These are phyloP conservation scores for Dovyalis caffra DNA, from an alignment of 345 rosid genomes.

Conservation along the genomic window DNA sequence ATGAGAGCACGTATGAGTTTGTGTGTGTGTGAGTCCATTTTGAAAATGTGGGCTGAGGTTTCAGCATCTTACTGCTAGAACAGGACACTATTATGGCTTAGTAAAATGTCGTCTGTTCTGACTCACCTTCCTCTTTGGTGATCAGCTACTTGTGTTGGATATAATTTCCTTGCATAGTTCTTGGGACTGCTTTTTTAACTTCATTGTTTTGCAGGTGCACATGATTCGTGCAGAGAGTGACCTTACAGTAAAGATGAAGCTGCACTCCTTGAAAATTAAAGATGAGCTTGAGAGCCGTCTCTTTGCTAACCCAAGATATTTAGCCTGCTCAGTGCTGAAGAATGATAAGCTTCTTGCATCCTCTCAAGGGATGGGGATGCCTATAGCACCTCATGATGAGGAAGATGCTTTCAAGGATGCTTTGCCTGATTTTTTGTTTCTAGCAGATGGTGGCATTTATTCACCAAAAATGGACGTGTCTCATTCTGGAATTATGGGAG, in stretches of 20 bases:
- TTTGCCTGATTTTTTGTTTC: slow-evolving; percentile 75
- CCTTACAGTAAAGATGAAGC: slow-evolving; percentile 71
- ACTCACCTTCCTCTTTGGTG: background rate
- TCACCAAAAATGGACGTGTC: slow-evolving; percentile 43
- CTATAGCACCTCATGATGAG: slow-evolving; percentile 55
- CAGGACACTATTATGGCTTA: background rate
- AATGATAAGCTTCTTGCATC: slow-evolving; percentile 46
- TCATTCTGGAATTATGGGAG: slow-evolving; percentile 43
- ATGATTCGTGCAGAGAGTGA: slow-evolving; percentile 67
- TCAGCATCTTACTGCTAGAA: background rate
- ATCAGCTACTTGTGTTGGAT: background rate
- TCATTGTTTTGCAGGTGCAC: slow-evolving; percentile 54
- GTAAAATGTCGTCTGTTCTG: background rate
- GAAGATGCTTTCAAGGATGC: slow-evolving; percentile 89
- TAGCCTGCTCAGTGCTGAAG: slow-evolving; percentile 78
- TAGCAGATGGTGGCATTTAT: slow-evolving; percentile 50
- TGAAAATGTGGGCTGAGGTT: background rate
- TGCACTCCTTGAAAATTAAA: slow-evolving; percentile 86
- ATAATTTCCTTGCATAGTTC: background rate
- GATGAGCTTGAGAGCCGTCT: slow-evolving; percentile 79
- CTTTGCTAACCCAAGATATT: slow-evolving; percentile 54
- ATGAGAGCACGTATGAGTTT: background rate
- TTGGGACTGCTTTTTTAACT: background rate
- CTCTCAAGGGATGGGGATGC: slow-evolving; percentile 38
- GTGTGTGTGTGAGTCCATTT: background rate